Base-by-base conservation (phyloP, 805 yeast genomes). In the Nakazawaea wickerhamii region DNA sequence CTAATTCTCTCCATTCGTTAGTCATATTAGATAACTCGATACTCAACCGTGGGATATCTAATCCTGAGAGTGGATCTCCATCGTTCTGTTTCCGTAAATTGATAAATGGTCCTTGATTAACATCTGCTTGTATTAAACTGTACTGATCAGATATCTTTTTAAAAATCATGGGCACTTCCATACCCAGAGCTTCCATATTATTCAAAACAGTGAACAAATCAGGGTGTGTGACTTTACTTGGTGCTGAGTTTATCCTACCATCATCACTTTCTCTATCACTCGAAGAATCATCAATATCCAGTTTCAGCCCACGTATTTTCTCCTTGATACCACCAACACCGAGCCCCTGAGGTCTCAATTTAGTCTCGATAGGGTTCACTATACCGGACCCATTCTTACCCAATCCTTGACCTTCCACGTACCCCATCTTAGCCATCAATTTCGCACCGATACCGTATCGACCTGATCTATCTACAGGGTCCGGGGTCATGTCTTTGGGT, bases 391-490 rank as follows among this genome's bases (percentile, higher is more conserved):
- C 77, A 19, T 69, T 58, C 4, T 65, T 65, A 2, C 99, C 99
- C n/a, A 91, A 70, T 0, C 97, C 98, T 53, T 74, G 68, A 0
- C 99, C 98, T 31, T 74, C 75, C 6, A 72, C 71, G 60, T 86
- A 90, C 0, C 99, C 99, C 98, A 91, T 90, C 48, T 79, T 74
- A 47, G 77, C 69, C 64, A 91, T 59, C 39, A 91, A 63, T 38
- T 71, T 62, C 3, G 95, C 95, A 28, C 98, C 98, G 30, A 88
- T 77, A 5, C 98, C 98, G 55, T 90, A 89, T 18, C 42, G 42
- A 26, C 53, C 54, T 15, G 43, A 23, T 37, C 47, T 39, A n/a
- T 43, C 38, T 4, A 45, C 46, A 14, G 44, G 36, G 18, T 35
- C 38, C n/a, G 21, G 30, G 6, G 35, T 30, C 10, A 31, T 11